Percentiles rank a stretch among this genome's conserved stretches.
Evolutionary conservation across 192 early-diverging fungal genomes (phyloP).

Genomic region (Rhizophlyctis rosea): DNA sequence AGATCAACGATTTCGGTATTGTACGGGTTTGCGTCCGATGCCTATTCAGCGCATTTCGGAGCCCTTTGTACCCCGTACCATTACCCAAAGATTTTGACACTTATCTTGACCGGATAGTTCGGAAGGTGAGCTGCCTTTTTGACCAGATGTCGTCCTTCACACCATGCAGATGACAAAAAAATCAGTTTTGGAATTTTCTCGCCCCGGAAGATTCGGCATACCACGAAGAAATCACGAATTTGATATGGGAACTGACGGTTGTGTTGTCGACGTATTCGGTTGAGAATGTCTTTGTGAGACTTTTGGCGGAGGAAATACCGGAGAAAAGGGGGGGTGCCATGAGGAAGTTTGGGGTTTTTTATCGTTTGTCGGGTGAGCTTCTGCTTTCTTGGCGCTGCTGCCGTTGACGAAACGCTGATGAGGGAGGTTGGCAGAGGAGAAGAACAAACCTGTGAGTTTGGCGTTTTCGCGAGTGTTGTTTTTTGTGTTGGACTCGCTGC

Average conservation of each 20-base stretch:
- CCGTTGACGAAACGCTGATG: conserved; percentile 21
- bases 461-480: conserved; percentile 75
- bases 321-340: conserved; percentile 37
- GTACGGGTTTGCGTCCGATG: conserved; percentile 8
- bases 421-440: conserved; percentile 24
- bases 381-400: neutral
- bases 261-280: conserved; percentile 53
- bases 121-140: too few species aligned
- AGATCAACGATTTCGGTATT: conserved; percentile 7
- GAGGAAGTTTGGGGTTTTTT: conserved; percentile 69
- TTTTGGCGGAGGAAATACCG: conserved; percentile 6
- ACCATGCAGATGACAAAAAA: conserved; percentile 1
- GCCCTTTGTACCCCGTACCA: neutral
- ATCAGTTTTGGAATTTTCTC: conserved; percentile 67
- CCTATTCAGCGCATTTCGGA: neutral
- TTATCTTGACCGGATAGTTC: too few species aligned
- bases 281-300: conserved; percentile 55
- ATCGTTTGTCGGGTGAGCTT: conserved; percentile 54
- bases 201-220: conserved; percentile 47
- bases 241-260: conserved; percentile 64
- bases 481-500: conserved; percentile 70
- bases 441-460: conserved; percentile 30
- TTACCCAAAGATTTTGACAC: too few species aligned
- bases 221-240: conserved; percentile 61
- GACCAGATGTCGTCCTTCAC: too few species aligned